phyloP scores from a whole-genome alignment of 2,329 filamentous ascomycete species.

The Aspergillus uvarum region DNA sequence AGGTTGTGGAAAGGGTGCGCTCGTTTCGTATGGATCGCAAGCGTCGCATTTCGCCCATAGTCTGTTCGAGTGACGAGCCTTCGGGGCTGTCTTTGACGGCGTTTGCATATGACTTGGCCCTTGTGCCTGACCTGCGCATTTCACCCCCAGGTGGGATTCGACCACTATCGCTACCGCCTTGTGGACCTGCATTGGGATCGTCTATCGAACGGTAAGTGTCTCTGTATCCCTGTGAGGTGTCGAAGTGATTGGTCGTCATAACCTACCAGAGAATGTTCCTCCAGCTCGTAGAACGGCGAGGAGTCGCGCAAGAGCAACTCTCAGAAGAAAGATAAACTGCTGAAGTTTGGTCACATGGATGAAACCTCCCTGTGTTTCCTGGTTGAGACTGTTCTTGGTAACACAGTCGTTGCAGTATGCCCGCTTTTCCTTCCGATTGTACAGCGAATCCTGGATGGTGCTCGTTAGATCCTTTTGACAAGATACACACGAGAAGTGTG shows the following conservation, averaged over 20 bases:
- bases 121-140: conserved; percentile 61
- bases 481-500: conserved; percentile 67
- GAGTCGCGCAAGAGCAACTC: conserved; percentile 85
- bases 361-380: conserved; percentile 63
- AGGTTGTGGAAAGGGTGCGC: conserved; percentile 88
- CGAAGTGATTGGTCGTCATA: not conserved
- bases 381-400: conserved; percentile 48
- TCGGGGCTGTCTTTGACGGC: conserved; percentile 59
- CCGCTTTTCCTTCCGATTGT: conserved; percentile 66
- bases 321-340: conserved; percentile 90
- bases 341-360: conserved; percentile 79
- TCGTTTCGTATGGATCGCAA: conserved; percentile 91
- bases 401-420: conserved; percentile 71
- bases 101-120: conserved; percentile 72
- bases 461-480: conserved; percentile 74
- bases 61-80: conserved; percentile 83
- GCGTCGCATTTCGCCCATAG: conserved; percentile 89
- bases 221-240: not conserved
- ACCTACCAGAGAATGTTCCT: conserved; percentile 69
- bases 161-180: conserved; percentile 66
- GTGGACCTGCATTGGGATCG: conserved; percentile 66
- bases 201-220: conserved; percentile 46
- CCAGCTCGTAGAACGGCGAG: conserved; percentile 82
- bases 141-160: conserved; percentile 51
- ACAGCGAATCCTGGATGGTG: conserved; percentile 67